These are phyloP conservation scores for Ramaria rubella DNA, from an alignment of 768 basidiomycete genomes.

Conservation along the genomic window DNA sequence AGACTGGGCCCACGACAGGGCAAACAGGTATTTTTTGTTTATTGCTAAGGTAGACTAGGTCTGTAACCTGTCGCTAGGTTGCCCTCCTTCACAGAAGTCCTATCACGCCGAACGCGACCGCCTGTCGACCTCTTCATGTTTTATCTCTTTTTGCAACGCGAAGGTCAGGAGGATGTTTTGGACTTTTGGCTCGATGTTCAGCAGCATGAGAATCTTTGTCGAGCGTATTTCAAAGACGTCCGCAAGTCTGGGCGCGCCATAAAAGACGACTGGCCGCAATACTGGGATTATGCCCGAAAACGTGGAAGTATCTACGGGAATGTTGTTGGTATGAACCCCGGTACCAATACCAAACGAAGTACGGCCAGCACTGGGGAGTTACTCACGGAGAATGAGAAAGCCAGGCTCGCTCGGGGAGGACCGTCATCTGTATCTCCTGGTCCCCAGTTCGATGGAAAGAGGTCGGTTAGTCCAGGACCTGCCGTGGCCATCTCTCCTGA, in stretches of 20 bases:
- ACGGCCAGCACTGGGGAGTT: constrained; percentile 75
- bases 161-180: constrained; percentile 91
- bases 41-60: no score
- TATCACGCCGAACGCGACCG: constrained; percentile 83
- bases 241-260: constrained; percentile 90
- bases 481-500: constrained; percentile 36
- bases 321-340: constrained; percentile 63
- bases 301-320: constrained; percentile 92
- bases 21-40: constrained; percentile 35
- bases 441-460: constrained; percentile 36
- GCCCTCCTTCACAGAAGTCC: constrained; percentile 86
- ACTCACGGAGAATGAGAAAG: constrained; percentile 64
- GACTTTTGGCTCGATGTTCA: constrained; percentile 99
- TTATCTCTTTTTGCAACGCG: constrained; percentile 82
- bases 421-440: constrained; percentile 13
- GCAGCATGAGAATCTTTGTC: constrained; percentile 97
- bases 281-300: constrained; percentile 88
- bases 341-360: constrained; percentile 59
- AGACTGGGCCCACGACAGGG: constrained; percentile 66
- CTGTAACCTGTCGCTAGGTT: constrained; percentile 35
- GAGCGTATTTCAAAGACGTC: constrained; percentile 98
- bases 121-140: constrained; percentile 85
- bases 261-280: constrained; percentile 98
- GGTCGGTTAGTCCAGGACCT: constrained; percentile 54
- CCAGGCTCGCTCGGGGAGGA: constrained; percentile 42